Evolutionary conservation across 228 moss, liverwort and hornwort genomes (phyloP), one percentile per base, ranked within the genome.

Genomic region (Sphagnum fallax): DNA sequence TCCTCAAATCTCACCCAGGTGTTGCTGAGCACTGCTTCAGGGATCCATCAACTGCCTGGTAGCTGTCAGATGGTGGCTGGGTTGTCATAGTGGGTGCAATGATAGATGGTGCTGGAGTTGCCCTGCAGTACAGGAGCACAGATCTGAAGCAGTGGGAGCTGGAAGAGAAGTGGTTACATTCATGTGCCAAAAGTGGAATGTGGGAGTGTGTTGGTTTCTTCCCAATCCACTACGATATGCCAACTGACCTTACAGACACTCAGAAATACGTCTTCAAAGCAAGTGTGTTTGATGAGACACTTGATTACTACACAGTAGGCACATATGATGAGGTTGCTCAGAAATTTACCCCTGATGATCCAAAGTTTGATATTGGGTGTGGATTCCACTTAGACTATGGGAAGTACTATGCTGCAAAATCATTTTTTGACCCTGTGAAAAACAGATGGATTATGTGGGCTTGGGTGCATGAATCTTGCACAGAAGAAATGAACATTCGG

Each of bases 21-120:
- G 67, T 85, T 47, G 60, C 66, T 18, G 51, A 75, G 57, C 55
- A 48, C 16, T 85, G 91, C 16, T 91, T 93, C 77, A 68, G 93
- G 66, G 94, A 94, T 53, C 94, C 94, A 0, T 71, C 91, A n/a
- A 89, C 91, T 4, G 91, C 86, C 6, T 91, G 94, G 94, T 69
- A 84, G 51, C 81, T 88, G 5, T 61, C 73, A 10, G 88, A 88
- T 67, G 94, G 86, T 13, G 65, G 80, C 1, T 93, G 91, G 91
- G 75, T 90, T 68, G 66, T 87, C 0, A 10, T 63, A 4, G 63
- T 93, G 8, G 91, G 89, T 52, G 78, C 79, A 0, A 74, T 82
- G 73, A 18, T 64, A 5, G 81, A 55, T 16, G 72, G 63, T 60
- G 65, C 71, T 50, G 93, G 93, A 16, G 74, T 85, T 69, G 83